Evolutionary conservation across 2,329 filamentous ascomycete species (phyloP), one percentile per base, ranked within the genome.

Genomic region (Monosporascus sp.): DNA sequence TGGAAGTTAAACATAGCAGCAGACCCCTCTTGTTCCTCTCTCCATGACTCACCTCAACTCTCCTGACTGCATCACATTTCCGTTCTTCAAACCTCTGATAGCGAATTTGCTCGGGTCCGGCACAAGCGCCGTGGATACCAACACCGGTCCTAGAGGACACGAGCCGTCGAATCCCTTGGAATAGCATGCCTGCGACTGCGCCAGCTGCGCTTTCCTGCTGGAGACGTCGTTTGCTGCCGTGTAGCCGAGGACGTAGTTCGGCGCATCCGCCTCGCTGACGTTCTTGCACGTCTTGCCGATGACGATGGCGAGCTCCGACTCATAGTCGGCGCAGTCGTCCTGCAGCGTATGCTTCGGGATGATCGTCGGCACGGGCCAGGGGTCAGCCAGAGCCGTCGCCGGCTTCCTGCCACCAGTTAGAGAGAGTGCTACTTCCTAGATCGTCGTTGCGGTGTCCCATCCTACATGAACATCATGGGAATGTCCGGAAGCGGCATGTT

Each of bases 201-300:
- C 71, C 59, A 78, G 73, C 69, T 86, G 83, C 51, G 73, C 74
- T 49, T 79, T 77, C 4, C 83, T 77, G 56, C 78, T 81, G 2
- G 82, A 85, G 7, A 87, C 77, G 62, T 87, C 84, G 68, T 87
- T 87, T 61, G 77, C 76, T 22, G 77, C 76, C 0, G 82, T 84
- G 64, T 87, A 87, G 27, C 84, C 84, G 2, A 87, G 76, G 5
- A 87, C 75, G 60, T 86, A 84, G 57, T 79, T 74, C 49, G 82
- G 64, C 5, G 82, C 82, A 27, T 85, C 76, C 0, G 71, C 73
- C 59, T 83, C 80, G 46, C 74, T 70, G 9, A 84, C 80, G 58
- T 85, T 81, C 72, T 75, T 66, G 68, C 73, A 71, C 14, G 71
- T 65, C 58, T 71, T 73, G 34, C 79, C 78, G 44, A 85, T 76